Percentiles rank a stretch among this genome's conserved stretches.
These are phyloP conservation scores for Alternaria panax DNA, from an alignment of 2,329 filamentous ascomycete species.

Conservation along the genomic window DNA sequence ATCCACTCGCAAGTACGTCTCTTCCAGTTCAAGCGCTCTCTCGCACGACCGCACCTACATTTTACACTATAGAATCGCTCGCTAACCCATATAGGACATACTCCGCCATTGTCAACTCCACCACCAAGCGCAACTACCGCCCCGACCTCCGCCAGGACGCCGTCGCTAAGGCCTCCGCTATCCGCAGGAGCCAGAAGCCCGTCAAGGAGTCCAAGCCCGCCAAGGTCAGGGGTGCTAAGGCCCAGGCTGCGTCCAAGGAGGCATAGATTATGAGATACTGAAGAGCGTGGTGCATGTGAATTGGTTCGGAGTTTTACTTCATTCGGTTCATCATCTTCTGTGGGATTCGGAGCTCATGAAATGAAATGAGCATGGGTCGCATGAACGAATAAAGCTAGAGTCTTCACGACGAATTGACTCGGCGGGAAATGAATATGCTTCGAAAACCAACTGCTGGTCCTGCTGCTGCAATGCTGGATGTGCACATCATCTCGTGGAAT, in stretches of 20 bases:
- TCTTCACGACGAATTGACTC: slow-evolving; percentile 20
- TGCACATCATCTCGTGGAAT: background rate
- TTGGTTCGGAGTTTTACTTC: slow-evolving; percentile 29
- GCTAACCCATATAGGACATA: slow-evolving; percentile 67
- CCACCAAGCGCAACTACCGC: slow-evolving; percentile 85
- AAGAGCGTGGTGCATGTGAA: slow-evolving; percentile 18
- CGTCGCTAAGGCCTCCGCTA: slow-evolving; percentile 84
- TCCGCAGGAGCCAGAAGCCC: slow-evolving; percentile 79
- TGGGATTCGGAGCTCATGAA: slow-evolving; percentile 21
- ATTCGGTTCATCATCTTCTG: slow-evolving; percentile 28
- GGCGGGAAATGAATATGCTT: slow-evolving; percentile 20
- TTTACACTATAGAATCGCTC: background rate
- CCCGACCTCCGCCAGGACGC: slow-evolving; percentile 65
- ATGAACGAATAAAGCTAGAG: slow-evolving; percentile 17
- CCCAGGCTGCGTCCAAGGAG: slow-evolving; percentile 67
- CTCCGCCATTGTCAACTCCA: slow-evolving; percentile 82
- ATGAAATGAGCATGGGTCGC: slow-evolving; percentile 18
- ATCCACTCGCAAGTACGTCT: slow-evolving; percentile 78
- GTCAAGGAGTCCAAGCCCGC: slow-evolving; percentile 76
- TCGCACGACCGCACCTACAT: background rate
- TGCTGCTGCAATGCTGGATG: background rate
- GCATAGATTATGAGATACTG: slow-evolving; percentile 33
- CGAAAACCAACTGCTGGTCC: slow-evolving; percentile 10
- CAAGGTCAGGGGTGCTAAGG: slow-evolving; percentile 83
- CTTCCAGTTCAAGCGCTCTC: background rate